Evolutionary conservation across 108 stramenopile genomes (phyloP).

Genomic region (Bacterosira constricta): DNA sequence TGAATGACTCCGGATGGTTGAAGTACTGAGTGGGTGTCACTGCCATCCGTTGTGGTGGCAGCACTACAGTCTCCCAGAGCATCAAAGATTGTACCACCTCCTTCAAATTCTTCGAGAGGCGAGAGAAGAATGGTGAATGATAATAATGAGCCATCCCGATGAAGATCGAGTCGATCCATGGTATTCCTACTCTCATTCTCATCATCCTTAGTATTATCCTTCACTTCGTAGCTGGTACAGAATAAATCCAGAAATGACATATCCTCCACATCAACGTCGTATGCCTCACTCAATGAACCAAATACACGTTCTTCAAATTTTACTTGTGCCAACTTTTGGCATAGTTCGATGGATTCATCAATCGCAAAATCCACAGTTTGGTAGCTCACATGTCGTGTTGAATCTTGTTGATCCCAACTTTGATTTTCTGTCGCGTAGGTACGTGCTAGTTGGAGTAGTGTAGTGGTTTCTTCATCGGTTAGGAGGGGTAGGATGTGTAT

Average conservation of each 20-base stretch:
- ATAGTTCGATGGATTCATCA: slow-evolving; percentile 59
- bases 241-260: slow-evolving; percentile 73
- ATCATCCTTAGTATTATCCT: slow-evolving; percentile 16
- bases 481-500: slow-evolving; percentile 63
- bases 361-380: slow-evolving; percentile 76
- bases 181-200: slow-evolving; percentile 22
- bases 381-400: slow-evolving; percentile 64
- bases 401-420: slow-evolving; percentile 66
- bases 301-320: slow-evolving; percentile 57
- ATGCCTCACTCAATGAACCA: slow-evolving; percentile 44
- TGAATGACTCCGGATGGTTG: slow-evolving; percentile 50
- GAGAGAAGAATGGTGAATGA: slow-evolving; percentile 71
- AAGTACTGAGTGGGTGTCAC: slow-evolving; percentile 23
- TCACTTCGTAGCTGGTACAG: slow-evolving; percentile 72
- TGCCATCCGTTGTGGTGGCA: slow-evolving; percentile 22
- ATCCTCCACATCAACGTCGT: slow-evolving; percentile 57
- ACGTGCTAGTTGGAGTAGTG: slow-evolving; percentile 50
- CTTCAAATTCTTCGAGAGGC: slow-evolving; percentile 57
- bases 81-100: slow-evolving; percentile 83
- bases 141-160: slow-evolving; percentile 76
- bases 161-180: slow-evolving; percentile 75
- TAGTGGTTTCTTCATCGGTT: slow-evolving; percentile 48
- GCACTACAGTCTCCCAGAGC: slow-evolving; percentile 67
- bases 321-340: slow-evolving; percentile 50
- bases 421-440: slow-evolving; percentile 50